Base-by-base conservation (phyloP, 2,329 filamentous ascomycete species). In the Pseudocercospora vitis region DNA sequence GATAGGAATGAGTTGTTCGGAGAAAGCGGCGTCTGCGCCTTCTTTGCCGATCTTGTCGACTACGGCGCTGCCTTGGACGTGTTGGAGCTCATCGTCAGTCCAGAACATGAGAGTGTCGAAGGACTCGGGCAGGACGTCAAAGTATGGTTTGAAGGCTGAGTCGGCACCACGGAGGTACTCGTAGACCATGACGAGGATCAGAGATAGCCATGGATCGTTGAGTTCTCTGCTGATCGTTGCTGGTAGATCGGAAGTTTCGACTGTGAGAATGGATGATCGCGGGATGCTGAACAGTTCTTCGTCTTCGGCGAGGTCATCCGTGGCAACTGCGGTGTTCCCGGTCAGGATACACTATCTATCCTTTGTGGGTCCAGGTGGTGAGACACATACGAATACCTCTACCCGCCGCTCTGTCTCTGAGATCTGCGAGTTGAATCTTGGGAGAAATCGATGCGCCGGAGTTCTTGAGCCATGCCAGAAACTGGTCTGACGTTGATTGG, bases 61-160 rank as follows among this genome's bases (percentile, higher is more conserved):
- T n/a, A 94, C 82, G 0, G 88, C 82, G 66, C 88, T 91, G 14
- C 86, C 88, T 72, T 92, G 86, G 7, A 96, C 80, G 64, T 86
- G 78, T 0, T 76, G 73, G 2, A 96, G 76, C 69, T 96, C 90
- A 1, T 76, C 73, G 0, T 80, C 75, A 1, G 81, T 76, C 91
- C 91, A 96, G 73, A 91, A 96, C 88, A 96, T 96, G 60, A 92
- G 80, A 2, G 89, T 95, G 69, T 94, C 83, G 66, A 96, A 96
- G 1, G 73, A 65, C 49, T 68, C 68, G 2, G 90, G 90, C 4
- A 96, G 78, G 16, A 95, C 77, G 53, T 84, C 79, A 61, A 95
- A 84, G 70, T 96, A 96, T 0, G 84, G 78, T 59, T 83, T 82
- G 91, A 91, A 96, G 7, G 72, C 74, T 1, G 90, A 95, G 1